Percentiles rank a stretch among this genome's conserved stretches.
Conservation (phyloP, 176 grass and related monocot species). For the Thalia dealbata region DNA sequence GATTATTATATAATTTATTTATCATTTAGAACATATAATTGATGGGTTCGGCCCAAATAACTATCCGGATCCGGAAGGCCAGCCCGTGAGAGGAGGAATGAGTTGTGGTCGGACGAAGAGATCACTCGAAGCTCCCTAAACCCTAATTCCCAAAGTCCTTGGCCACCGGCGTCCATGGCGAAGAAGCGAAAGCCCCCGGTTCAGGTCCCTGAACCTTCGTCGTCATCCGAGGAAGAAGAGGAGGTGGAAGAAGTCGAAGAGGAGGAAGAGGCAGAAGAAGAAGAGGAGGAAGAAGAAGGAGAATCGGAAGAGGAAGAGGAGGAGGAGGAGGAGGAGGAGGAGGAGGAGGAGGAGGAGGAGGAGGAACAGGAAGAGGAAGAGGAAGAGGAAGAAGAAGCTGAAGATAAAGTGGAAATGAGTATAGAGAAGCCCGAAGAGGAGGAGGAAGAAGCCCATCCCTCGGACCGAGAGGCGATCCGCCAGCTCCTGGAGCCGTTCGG, state of each 20-base stretch:
- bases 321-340: conserved; percentile 21
- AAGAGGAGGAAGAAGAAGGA: conserved; percentile 1
- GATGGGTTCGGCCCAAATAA: not conserved
- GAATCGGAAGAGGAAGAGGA: conserved; percentile 25
- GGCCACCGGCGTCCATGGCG: conserved; percentile 12
- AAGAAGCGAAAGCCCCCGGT: conserved; percentile 15
- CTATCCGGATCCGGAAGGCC: not conserved
- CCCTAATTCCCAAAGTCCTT: not conserved
- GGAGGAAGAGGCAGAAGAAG: conserved; percentile 13
- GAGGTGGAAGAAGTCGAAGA: conserved; percentile 23
- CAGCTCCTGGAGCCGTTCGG: conserved; percentile 52
- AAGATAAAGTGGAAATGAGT: not conserved
- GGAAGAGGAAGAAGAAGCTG: conserved; percentile 8
- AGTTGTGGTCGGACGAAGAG: not conserved
- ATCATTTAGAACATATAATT: too few species aligned
- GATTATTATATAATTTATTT: too few species aligned
- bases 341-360: conserved; percentile 21
- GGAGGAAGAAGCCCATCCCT: conserved; percentile 26
- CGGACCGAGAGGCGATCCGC: conserved; percentile 26
- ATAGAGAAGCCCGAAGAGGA: not conserved
- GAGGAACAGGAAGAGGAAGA: not conserved
- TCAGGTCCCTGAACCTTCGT: not conserved
- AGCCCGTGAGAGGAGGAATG: not conserved
- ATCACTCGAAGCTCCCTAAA: not conserved
- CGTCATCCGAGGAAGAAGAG: not conserved